Evolutionary conservation across 2,329 filamentous ascomycete genomes (phyloP).

Genomic region (Ascosphaera pollenicola): DNA sequence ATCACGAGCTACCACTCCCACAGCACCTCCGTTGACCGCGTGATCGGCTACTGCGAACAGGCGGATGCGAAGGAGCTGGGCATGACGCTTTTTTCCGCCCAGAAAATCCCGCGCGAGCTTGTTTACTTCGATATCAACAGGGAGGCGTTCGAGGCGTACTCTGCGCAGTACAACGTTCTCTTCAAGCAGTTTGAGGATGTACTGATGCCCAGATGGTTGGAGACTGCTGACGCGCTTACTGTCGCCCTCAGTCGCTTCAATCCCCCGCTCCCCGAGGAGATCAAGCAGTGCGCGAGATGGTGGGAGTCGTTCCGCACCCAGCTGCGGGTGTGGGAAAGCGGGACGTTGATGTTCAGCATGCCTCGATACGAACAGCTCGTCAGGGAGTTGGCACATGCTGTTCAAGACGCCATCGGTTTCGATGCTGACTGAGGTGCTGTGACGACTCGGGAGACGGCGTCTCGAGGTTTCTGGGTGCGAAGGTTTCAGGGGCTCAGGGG

Average conservation of each 20-base stretch:
- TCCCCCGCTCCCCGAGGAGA: background rate
- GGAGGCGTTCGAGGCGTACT: constrained; percentile 7
- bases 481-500: too few species aligned
- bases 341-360: constrained; percentile 6
- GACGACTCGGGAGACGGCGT: background rate
- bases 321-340: constrained; percentile 11
- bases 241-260: background rate
- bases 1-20: constrained; percentile 5
- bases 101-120: constrained; percentile 10
- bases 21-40: constrained; percentile 8
- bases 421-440: constrained; percentile 3
- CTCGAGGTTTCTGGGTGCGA: too few species aligned
- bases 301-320: constrained; percentile 9
- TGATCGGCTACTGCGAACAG: constrained; percentile 9
- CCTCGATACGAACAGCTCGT: constrained; percentile 11
- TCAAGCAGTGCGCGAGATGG: constrained; percentile 6
- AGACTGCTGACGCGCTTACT: background rate
- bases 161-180: background rate
- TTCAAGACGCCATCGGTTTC: constrained; percentile 11
- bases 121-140: constrained; percentile 9
- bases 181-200: constrained; percentile 1
- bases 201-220: background rate
- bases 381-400: constrained; percentile 8
- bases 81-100: constrained; percentile 6
- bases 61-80: constrained; percentile 1